phyloP scores from a whole-genome alignment of 805 yeast species.

The Priceomyces melissophilus region DNA sequence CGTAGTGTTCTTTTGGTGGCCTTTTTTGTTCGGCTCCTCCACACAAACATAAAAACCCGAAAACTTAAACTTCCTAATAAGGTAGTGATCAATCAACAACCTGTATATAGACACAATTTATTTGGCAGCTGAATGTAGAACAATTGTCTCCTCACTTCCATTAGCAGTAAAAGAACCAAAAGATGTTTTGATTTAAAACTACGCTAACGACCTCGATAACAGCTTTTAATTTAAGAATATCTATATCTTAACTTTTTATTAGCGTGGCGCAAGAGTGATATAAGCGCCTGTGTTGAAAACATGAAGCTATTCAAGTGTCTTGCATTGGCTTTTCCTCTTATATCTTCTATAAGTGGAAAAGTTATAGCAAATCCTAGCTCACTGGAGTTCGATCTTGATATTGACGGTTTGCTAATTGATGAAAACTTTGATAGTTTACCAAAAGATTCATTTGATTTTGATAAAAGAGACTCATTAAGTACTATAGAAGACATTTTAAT shows the following conservation, averaged over 20 bases:
- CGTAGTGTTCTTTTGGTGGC: no score
- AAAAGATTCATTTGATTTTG: neutral
- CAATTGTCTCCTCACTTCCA: slow-evolving; percentile 3
- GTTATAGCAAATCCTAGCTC: neutral
- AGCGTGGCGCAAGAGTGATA: no score
- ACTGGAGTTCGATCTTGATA: neutral
- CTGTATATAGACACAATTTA: no score
- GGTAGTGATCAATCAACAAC: neutral
- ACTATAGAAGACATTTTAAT: slow-evolving; percentile 10
- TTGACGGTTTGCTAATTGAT: neutral
- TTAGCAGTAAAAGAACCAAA: neutral
- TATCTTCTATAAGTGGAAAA: neutral
- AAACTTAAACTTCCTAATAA: neutral
- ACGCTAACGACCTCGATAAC: no score
- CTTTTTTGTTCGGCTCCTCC: no score
- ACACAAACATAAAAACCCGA: no score
- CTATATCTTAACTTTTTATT: no score
- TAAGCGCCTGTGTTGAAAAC: neutral
- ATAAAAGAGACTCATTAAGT: slow-evolving; percentile 3
- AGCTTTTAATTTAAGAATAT: no score
- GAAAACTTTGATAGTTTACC: neutral
- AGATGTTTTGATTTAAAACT: no score
- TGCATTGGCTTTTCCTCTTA: neutral
- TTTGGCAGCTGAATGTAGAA: no score
- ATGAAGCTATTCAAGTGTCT: slow-evolving; percentile 1